Evolutionary conservation across 148 eudicot genomes (phyloP).

Genomic region (Fallopia convolvulus): DNA sequence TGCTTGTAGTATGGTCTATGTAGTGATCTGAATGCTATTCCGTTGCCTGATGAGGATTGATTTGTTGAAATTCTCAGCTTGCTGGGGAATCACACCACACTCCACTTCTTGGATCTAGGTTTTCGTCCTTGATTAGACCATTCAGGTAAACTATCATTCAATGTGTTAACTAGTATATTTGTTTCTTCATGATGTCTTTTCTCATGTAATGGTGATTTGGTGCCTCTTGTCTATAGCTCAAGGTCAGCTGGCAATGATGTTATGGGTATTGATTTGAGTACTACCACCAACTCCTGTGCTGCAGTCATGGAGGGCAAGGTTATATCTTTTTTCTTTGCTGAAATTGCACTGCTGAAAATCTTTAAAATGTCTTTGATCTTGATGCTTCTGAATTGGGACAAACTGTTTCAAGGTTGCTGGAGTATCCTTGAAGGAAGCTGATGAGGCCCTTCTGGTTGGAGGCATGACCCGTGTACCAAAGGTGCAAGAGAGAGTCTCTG

Average conservation of each 20-base stretch:
- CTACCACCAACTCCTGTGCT: slow-evolving; percentile 93
- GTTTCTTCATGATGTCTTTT: neutral
- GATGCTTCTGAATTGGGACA: slow-evolving; percentile 11
- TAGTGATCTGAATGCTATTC: neutral
- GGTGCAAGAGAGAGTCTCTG: slow-evolving; percentile 32
- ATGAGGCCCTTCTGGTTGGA: slow-evolving; percentile 39
- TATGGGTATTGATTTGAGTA: slow-evolving; percentile 91
- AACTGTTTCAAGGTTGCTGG: slow-evolving; percentile 43
- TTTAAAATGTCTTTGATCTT: neutral
- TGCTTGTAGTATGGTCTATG: neutral
- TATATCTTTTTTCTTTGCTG: neutral
- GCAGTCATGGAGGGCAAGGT: slow-evolving; percentile 98
- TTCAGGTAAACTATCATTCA: slow-evolving; percentile 44
- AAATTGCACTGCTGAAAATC: neutral
- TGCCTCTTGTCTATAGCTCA: slow-evolving; percentile 31
- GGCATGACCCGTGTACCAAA: slow-evolving; percentile 44
- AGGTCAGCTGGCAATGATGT: slow-evolving; percentile 78
- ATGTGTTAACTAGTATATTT: neutral
- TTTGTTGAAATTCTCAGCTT: slow-evolving; percentile 38
- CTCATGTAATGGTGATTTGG: neutral
- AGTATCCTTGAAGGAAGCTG: slow-evolving; percentile 21
- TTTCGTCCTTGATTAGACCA: slow-evolving; percentile 55
- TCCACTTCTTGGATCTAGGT: slow-evolving; percentile 44
- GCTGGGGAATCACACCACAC: slow-evolving; percentile 45
- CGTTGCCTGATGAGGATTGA: neutral